A percentile compares a stretch with the other conserved stretches of the same genome.
Evolutionary conservation across 129 eudicot species (phyloP).

Genomic region (Artemisia argyi): DNA sequence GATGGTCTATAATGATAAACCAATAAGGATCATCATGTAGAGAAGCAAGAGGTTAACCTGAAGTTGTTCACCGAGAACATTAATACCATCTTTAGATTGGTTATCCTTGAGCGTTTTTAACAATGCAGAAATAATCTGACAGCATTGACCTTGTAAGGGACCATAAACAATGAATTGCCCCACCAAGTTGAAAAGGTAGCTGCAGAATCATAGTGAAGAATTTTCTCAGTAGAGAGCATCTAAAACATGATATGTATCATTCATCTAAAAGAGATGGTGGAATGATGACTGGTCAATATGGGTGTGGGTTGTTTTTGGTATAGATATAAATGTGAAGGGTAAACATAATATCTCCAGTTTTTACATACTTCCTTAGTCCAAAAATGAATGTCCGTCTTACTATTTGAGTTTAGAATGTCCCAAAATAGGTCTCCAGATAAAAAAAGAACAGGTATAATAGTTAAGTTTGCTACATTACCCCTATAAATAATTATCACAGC

Average conservation of each 20-base stretch:
- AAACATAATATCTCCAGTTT: too few relatives aligned
- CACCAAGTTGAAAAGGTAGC: slow-evolving; percentile 81
- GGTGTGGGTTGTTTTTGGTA: neutral
- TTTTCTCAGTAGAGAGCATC: slow-evolving; percentile 3
- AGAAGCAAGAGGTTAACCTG: slow-evolving; percentile 50
- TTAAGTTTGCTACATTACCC: too few relatives aligned
- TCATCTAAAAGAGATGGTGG: neutral
- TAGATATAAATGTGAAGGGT: too few relatives aligned
- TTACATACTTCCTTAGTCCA: too few relatives aligned
- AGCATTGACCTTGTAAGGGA: slow-evolving; percentile 81
- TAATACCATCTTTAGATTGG: slow-evolving; percentile 45
- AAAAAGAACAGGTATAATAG: too few relatives aligned
- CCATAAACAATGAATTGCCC: slow-evolving; percentile 65
- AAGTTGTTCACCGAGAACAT: slow-evolving; percentile 87
- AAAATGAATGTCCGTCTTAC: too few relatives aligned
- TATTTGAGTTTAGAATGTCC: too few relatives aligned
- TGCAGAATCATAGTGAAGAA: slow-evolving; percentile 32
- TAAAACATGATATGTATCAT: slow-evolving; percentile 18
- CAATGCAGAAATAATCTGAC: slow-evolving; percentile 64
- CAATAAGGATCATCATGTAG: slow-evolving; percentile 6
- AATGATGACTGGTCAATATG: neutral
- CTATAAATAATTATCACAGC: too few relatives aligned
- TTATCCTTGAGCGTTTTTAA: slow-evolving; percentile 52
- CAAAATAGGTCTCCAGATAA: too few relatives aligned
- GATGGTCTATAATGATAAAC: slow-evolving; percentile 6